A percentile compares a stretch with the other conserved stretches of the same genome.
Evolutionary conservation across 2,329 filamentous ascomycete species (phyloP).

Genomic region (Talaromyces funiculosus): DNA sequence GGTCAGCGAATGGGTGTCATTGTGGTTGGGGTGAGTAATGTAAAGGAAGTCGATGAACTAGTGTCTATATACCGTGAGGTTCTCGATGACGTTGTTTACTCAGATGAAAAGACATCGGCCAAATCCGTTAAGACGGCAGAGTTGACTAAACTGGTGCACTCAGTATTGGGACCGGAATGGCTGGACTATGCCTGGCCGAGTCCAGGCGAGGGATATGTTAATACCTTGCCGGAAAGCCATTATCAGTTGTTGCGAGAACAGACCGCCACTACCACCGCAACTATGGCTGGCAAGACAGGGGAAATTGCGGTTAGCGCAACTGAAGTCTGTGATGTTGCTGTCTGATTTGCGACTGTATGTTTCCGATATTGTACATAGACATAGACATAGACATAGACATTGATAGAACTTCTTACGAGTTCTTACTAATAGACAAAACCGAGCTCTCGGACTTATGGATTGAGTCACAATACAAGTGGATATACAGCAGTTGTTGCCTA

Average conservation of each 20-base stretch:
- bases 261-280: background rate
- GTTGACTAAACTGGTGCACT: conserved; percentile 34
- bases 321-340: background rate
- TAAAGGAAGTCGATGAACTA: conserved; percentile 57
- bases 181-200: conserved; percentile 43
- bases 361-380: background rate
- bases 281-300: background rate
- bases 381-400: too few species aligned
- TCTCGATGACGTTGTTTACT: conserved; percentile 42
- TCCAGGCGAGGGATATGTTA: conserved; percentile 38
- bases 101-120: conserved; percentile 18
- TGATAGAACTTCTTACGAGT: background rate
- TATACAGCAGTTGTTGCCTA: background rate
- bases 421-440: background rate
- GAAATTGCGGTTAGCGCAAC: background rate
- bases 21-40: conserved; percentile 59
- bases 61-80: conserved; percentile 53
- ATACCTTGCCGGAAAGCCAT: conserved; percentile 28
- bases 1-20: conserved; percentile 53
- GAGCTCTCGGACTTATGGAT: background rate
- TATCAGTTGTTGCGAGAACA: conserved; percentile 4
- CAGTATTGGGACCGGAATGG: conserved; percentile 38
- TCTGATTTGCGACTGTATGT: background rate
- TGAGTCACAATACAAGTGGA: background rate
- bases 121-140: conserved; percentile 23